These are phyloP conservation scores for Perkinsus marinus DNA, from an alignment of 169 alveolate species.

Conservation along the genomic window DNA sequence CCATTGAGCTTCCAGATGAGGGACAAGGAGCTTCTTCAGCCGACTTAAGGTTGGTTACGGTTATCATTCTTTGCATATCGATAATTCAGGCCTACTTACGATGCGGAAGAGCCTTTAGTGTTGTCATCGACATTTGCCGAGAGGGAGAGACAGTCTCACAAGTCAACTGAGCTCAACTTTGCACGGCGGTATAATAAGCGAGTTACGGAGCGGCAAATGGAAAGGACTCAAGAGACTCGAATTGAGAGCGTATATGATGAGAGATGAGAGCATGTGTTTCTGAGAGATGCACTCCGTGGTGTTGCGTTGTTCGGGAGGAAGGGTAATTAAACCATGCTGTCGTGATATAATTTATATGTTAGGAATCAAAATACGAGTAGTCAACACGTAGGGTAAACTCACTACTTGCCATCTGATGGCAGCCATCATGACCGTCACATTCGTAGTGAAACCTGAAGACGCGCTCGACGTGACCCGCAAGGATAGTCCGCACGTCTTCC, in stretches of 20 bases:
- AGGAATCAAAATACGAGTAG: no score
- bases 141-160: not conserved
- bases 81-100: not conserved
- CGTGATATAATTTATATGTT: no score
- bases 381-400: no score
- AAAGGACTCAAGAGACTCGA: not conserved
- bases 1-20: not conserved
- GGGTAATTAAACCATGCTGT: no score
- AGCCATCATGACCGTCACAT: no score
- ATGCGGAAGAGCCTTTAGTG: not conserved
- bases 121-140: not conserved
- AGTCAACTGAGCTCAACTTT: not conserved
- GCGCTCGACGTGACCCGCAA: no score
- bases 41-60: not conserved
- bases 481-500: no score
- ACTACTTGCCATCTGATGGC: no score
- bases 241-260: not conserved
- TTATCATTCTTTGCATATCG: not conserved
- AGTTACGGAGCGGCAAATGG: not conserved
- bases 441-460: no score
- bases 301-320: no score
- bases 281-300: not conserved
- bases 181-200: not conserved
- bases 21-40: not conserved
- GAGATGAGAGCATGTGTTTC: not conserved